A percentile compares a stretch with the other conserved stretches of the same genome.
These are phyloP conservation scores for Dactylellina cionopaga DNA, from an alignment of 2,329 filamentous ascomycete species.

Conservation along the genomic window DNA sequence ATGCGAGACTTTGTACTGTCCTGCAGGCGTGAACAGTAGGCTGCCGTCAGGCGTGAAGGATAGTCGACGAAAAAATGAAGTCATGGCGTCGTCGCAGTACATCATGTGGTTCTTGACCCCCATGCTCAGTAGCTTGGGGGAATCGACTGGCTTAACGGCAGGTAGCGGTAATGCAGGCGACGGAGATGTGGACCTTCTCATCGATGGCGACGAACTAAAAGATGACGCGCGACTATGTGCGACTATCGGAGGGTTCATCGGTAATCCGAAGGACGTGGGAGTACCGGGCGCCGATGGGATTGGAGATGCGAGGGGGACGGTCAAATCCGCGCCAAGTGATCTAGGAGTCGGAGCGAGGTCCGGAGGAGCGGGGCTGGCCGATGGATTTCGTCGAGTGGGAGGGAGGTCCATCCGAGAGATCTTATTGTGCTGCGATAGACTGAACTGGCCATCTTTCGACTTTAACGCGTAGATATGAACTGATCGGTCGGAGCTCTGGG, in stretches of 20 bases:
- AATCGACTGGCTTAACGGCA: slow-evolving; percentile 93
- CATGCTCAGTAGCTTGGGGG: slow-evolving; percentile 77
- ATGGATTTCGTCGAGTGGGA: slow-evolving; percentile 80
- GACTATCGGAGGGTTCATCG: slow-evolving; percentile 95
- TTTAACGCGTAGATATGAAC: slow-evolving; percentile 97
- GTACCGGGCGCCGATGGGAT: slow-evolving; percentile 91
- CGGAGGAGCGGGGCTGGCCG: slow-evolving; percentile 88
- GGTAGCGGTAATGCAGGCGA: slow-evolving; percentile 93
- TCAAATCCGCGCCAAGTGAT: slow-evolving; percentile 63
- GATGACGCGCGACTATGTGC: slow-evolving; percentile 95
- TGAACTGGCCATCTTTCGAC: slow-evolving; percentile 95
- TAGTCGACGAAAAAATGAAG: slow-evolving; percentile 92
- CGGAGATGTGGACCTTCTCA: slow-evolving; percentile 87
- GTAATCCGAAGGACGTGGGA: slow-evolving; percentile 84
- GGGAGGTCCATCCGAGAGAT: slow-evolving; percentile 94
- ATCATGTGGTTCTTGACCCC: slow-evolving; percentile 85
- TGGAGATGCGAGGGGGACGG: slow-evolving; percentile 77
- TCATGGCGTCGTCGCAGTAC: slow-evolving; percentile 95
- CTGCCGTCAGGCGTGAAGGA: slow-evolving; percentile 97
- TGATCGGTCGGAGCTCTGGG: slow-evolving; percentile 95
- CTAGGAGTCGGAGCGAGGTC: slow-evolving; percentile 75
- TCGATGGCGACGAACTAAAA: slow-evolving; percentile 79
- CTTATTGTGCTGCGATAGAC: slow-evolving; percentile 79
- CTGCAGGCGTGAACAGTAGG: slow-evolving; percentile 89
- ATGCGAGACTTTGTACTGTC: slow-evolving; percentile 88